A percentile compares a stretch with the other conserved stretches of the same genome.
Conservation (phyloP, 1,284 basidiomycete species). For the Fomitopsis palustris region DNA sequence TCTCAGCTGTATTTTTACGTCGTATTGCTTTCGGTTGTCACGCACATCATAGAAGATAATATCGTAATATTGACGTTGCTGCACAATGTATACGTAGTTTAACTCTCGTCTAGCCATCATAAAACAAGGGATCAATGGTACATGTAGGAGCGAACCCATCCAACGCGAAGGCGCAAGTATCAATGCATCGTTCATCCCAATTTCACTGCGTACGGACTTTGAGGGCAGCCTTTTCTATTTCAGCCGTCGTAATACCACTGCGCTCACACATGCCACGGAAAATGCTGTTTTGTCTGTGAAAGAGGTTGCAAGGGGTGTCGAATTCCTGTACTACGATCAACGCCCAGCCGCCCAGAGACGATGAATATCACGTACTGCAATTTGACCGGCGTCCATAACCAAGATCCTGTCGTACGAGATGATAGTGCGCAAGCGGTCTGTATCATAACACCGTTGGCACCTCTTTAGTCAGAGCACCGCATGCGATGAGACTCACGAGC, state of each 20-base stretch:
- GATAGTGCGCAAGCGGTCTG: slow-evolving; percentile 75
- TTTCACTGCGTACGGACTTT: slow-evolving; percentile 4
- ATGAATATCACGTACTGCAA: slow-evolving; percentile 43
- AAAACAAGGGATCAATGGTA: neutral
- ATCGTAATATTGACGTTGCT: neutral
- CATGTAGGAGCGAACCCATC: neutral
- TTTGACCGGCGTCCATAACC: slow-evolving; percentile 66
- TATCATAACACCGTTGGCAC: neutral
- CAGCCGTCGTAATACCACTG: slow-evolving; percentile 51
- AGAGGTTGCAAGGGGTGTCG: slow-evolving; percentile 64
- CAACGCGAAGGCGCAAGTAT: neutral
- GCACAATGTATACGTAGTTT: neutral
- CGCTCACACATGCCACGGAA: slow-evolving; percentile 69
- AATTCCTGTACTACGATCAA: slow-evolving; percentile 47
- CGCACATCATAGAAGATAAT: neutral
- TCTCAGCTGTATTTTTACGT: neutral
- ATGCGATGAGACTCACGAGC: slow-evolving; percentile 21
- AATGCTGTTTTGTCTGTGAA: slow-evolving; percentile 46
- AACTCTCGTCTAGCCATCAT: slow-evolving; percentile 20
- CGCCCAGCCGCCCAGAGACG: neutral
- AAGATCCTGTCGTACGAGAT: slow-evolving; percentile 77
- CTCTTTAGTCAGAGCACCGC: neutral
- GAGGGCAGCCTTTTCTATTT: slow-evolving; percentile 37
- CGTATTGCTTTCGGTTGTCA: neutral
- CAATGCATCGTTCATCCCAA: no score